Evolutionary conservation across 176 grass and related monocot genomes (phyloP), one percentile per base, ranked within the genome.

Genomic region (Phoenix dactylifera): DNA sequence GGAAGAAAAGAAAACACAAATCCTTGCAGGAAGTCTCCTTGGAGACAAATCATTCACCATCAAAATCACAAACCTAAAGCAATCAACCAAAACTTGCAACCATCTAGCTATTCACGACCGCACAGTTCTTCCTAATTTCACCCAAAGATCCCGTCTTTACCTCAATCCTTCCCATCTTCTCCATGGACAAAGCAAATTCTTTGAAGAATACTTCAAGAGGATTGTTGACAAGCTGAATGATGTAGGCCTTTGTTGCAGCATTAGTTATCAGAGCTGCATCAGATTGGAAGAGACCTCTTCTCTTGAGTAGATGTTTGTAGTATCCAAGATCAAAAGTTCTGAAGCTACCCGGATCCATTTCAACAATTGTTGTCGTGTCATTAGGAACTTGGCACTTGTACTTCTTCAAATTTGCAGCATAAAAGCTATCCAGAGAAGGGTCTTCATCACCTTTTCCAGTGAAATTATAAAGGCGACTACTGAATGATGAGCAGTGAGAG

Each of bases 281-380:
- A 1, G 68, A 71, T 28, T 30, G 68, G 44, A 71, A 52, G 35
- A 71, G 68, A 6, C 22, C 68, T 51, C 68, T 51, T 51, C 68
- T 59, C 49, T 60, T 35, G 56, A 71, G 35, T 15, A 71, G 24
- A 23, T 71, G 55, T 28, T 51, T 71, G 24, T 71, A 60, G 44
- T 71, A 71, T 50, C 68, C 68, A 0, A 71, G 68, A 52, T 71
- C 68, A 19, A 71, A 71, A 32, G 68, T 71, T 28, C 57, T 60
- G 55, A 59, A 52, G 57, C 68, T 71, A 16, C 68, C 68, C 3
- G 68, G 68, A 30, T 71, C 68, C 68, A 71, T 71, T 19, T 71
- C 68, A 3, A 59, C 56, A 0, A 59, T 19, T 0, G 68, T 71
- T 12, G 55, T 60, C 16, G 22, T 71, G 44, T 71, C 68, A 14